A percentile compares a stretch with the other conserved stretches of the same genome.
Conservation (phyloP, 345 rosid species). For the Salix suchowensis region DNA sequence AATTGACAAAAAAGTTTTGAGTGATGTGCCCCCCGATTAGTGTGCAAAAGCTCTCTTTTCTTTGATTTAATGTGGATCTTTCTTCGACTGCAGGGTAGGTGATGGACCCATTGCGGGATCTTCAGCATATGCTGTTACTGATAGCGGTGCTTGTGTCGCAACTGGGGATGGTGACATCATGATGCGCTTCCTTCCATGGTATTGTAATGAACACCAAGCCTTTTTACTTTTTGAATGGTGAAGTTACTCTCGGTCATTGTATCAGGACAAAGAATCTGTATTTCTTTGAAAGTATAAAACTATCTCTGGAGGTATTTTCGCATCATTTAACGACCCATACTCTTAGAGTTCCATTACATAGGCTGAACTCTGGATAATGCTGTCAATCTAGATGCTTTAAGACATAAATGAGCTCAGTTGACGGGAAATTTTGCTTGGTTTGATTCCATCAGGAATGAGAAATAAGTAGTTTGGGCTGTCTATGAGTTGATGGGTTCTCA, state of each 20-base stretch:
- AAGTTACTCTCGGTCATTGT: not conserved
- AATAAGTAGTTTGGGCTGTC: not conserved
- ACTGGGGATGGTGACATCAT: conserved; percentile 95
- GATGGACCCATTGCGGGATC: conserved; percentile 95
- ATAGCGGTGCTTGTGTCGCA: conserved; percentile 96
- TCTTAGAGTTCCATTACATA: not conserved
- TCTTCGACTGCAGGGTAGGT: conserved; percentile 57
- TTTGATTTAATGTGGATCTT: conserved; percentile 14
- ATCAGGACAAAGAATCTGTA: not conserved
- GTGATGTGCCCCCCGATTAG: not conserved
- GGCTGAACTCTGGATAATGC: not conserved
- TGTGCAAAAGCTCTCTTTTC: not conserved
- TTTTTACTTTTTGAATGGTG: not conserved
- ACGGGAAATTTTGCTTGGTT: not conserved
- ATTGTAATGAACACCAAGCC: conserved; percentile 8
- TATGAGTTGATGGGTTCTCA: not conserved
- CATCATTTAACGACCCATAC: not conserved
- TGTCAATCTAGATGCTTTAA: not conserved
- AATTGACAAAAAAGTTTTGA: too few species aligned
- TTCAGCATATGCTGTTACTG: conserved; percentile 76
- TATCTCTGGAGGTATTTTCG: too few species aligned
- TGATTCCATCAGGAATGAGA: not conserved
- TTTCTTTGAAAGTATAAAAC: not conserved
- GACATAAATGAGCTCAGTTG: not conserved
- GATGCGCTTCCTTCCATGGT: conserved; percentile 99